phyloP scores from a whole-genome alignment of 331 rosid genomes.

The Prunus yedoensis region DNA sequence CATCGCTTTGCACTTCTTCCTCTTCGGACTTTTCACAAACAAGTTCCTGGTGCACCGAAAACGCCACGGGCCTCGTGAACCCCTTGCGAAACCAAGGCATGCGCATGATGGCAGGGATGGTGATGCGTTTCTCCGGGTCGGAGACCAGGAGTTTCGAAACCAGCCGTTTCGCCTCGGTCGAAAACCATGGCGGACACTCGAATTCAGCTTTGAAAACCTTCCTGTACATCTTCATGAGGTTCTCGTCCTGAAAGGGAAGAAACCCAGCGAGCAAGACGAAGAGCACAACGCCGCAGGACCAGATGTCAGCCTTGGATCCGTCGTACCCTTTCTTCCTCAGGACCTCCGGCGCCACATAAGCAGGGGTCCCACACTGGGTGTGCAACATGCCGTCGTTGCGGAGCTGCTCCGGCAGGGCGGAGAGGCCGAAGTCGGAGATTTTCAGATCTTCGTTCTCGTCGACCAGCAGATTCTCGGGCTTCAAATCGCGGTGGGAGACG shows the following conservation, averaged over 20 bases:
- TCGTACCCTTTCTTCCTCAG: slow-evolving; percentile 63
- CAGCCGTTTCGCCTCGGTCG: slow-evolving; percentile 52
- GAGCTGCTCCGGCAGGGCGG: slow-evolving; percentile 63
- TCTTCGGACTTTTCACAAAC: slow-evolving; percentile 5
- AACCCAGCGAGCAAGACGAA: slow-evolving; percentile 70
- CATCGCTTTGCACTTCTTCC: background rate
- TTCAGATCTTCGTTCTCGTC: slow-evolving; percentile 66
- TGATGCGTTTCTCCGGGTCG: slow-evolving; percentile 48
- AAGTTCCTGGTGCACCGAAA: slow-evolving; percentile 3
- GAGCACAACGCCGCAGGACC: slow-evolving; percentile 83
- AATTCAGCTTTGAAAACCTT: slow-evolving; percentile 63
- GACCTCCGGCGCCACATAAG: slow-evolving; percentile 77
- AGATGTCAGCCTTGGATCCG: slow-evolving; percentile 60
- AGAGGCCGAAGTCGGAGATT: slow-evolving; percentile 72
- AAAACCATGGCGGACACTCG: slow-evolving; percentile 68
- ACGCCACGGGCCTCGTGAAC: slow-evolving; percentile 24
- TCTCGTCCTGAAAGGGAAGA: slow-evolving; percentile 71
- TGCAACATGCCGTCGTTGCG: slow-evolving; percentile 66
- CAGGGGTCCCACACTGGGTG: slow-evolving; percentile 87
- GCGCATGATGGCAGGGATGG: slow-evolving; percentile 58
- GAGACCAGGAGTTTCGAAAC: slow-evolving; percentile 53
- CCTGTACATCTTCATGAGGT: slow-evolving; percentile 57
- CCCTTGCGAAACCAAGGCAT: slow-evolving; percentile 60
- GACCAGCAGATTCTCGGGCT: slow-evolving; percentile 72
- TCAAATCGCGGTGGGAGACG: slow-evolving; percentile 73